phyloP scores from a whole-genome alignment of 352 stramenopile species.

The Lagenidium giganteum region DNA sequence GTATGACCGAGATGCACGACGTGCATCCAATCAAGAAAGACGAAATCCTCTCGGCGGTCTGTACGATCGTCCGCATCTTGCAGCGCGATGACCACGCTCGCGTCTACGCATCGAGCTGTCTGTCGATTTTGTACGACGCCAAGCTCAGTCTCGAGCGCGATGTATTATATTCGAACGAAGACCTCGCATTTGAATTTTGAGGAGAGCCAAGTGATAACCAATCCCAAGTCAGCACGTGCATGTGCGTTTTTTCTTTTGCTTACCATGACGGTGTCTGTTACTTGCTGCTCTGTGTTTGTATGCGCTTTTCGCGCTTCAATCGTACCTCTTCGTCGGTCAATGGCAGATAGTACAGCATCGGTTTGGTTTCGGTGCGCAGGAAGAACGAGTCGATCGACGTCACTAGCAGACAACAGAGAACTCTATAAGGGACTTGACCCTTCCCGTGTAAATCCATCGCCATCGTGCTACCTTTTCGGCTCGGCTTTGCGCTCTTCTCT shows the following conservation, averaged over 20 bases:
- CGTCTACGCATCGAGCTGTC: slow-evolving; percentile 50
- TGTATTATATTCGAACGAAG: slow-evolving; percentile 74
- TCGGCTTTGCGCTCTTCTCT: slow-evolving; percentile 1
- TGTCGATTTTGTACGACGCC: slow-evolving; percentile 77
- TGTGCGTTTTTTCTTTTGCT: slow-evolving; percentile 1
- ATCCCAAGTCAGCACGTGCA: neutral
- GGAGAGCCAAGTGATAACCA: neutral
- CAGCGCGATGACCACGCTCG: slow-evolving; percentile 57
- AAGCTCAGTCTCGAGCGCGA: slow-evolving; percentile 81
- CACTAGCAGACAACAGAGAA: too few relatives aligned
- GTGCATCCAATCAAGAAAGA: slow-evolving; percentile 81
- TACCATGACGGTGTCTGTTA: neutral
- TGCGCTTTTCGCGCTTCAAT: slow-evolving; percentile 21
- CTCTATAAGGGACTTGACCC: neutral
- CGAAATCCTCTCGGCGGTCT: slow-evolving; percentile 68
- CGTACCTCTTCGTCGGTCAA: slow-evolving; percentile 62
- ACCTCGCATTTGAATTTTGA: slow-evolving; percentile 80
- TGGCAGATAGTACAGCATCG: slow-evolving; percentile 78
- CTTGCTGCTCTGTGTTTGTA: neutral
- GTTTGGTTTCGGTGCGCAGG: slow-evolving; percentile 69
- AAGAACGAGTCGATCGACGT: slow-evolving; percentile 73
- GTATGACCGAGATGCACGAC: slow-evolving; percentile 41
- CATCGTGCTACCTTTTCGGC: too few relatives aligned
- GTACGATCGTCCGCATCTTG: slow-evolving; percentile 71
- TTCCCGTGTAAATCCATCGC: neutral